Base-by-base conservation (phyloP, 192 early-diverging fungal species). In the Pilaira anomala region DNA sequence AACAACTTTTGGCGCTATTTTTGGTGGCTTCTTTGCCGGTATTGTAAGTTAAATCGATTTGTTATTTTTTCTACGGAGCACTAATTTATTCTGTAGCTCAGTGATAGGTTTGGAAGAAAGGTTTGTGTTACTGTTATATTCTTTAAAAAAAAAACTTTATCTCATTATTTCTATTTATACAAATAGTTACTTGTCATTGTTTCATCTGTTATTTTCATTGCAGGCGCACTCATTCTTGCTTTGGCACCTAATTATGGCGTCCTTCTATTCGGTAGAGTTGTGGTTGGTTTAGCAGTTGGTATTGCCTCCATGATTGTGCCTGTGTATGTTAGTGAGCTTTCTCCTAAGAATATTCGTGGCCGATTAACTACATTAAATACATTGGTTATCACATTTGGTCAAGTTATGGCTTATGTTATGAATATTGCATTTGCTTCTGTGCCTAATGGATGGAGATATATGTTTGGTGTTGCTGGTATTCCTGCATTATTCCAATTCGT, bases 281-380 rank as follows among this genome's bases (percentile, higher is more conserved):
- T 84, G 11, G 76, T 84, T 44, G 82, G 82, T 53, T 53, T 84
- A 12, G 82, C 73, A 24, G 82, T 84, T 8, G 79, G 81, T 52
- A 70, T 84, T 25, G 79, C 82, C 26, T 80, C 82, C 3, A 69
- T 81, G 55, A 73, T 81, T n/a, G 79, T 81, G 3, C 82, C 82
- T 13, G 57, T 84, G 14, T 84, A 79, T 69, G 73, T 84, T 49
- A 74, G 82, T 69, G 25, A 36, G 21, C 9, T 36, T 18, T 9
- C 79, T 7, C 79, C 79, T 25, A 78, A 80, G 49, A 59, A 74
- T 22, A 74, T 76, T 29, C 79, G 82, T 44, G 82, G 82, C 42
- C 60, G 74, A 46, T 36, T 84, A 49, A 77, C 79, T 1, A 80
- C 79, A 5, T 52, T 84, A 39, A 84, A 84, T 48, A 80, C 81